Percentiles rank a stretch among this genome's conserved stretches.
Evolutionary conservation across 257 asterid genomes (phyloP).

Genomic region (Solanum gandarillasii): DNA sequence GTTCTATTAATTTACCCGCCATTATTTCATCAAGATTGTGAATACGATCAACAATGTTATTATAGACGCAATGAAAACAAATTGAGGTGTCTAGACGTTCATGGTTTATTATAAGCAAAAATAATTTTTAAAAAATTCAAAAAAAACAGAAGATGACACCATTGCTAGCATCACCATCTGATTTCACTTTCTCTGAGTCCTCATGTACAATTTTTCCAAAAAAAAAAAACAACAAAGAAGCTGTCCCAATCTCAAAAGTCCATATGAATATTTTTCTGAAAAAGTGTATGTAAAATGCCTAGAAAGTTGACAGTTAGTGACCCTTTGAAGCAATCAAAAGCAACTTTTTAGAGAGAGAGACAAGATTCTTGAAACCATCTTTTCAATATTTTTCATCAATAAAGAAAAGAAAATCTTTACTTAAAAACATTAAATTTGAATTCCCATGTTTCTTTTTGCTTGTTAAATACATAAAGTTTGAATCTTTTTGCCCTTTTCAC

Average conservation of each 20-base stretch:
- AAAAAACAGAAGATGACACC: neutral
- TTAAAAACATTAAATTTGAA: constrained; percentile 3
- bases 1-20: neutral
- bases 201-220: neutral
- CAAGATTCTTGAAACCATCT: constrained; percentile 39
- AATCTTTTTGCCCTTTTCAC: constrained; percentile 9
- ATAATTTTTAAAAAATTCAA: no score
- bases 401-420: neutral
- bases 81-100: neutral
- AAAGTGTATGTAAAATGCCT: constrained; percentile 10
- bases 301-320: constrained; percentile 18
- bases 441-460: constrained; percentile 5
- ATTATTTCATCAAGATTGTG: neutral
- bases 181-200: neutral
- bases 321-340: constrained; percentile 31
- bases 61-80: rapidly evolving
- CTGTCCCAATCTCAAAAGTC: constrained; percentile 33
- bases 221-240: neutral
- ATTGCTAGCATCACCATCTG: neutral
- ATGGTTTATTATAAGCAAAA: neutral
- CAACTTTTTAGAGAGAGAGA: constrained; percentile 21
- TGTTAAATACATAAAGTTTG: constrained; percentile 4
- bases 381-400: constrained; percentile 17
- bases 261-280: constrained; percentile 7
- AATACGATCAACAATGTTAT: neutral